A percentile compares a stretch with the other conserved stretches of the same genome.
phyloP scores from a whole-genome alignment of 192 early-diverging fungal genomes.

The Lobosporangium transversale region DNA sequence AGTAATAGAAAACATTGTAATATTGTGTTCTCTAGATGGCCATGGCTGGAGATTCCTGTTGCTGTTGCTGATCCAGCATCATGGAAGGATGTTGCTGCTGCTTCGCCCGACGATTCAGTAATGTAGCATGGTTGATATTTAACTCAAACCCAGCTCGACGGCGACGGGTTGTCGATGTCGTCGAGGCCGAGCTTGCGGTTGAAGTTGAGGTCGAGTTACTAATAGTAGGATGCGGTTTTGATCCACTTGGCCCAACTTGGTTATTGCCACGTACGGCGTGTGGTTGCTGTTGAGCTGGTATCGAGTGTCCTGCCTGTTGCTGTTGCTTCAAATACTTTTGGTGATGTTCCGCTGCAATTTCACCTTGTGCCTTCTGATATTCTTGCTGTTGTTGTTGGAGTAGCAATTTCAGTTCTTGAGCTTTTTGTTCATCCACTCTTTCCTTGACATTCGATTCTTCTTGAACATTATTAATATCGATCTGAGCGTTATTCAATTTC shows the following conservation, averaged over 20 bases:
- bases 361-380: slow-evolving; percentile 46
- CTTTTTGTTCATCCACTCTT: background rate
- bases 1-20: background rate
- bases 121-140: slow-evolving; percentile 51
- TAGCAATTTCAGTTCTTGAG: background rate
- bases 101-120: slow-evolving; percentile 51
- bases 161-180: slow-evolving; percentile 12
- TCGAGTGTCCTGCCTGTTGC: slow-evolving; percentile 40
- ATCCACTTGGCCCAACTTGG: slow-evolving; percentile 18
- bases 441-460: slow-evolving; percentile 9
- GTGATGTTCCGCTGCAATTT: slow-evolving; percentile 39
- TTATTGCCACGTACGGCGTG: slow-evolving; percentile 2
- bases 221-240: slow-evolving; percentile 14
- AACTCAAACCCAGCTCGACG: slow-evolving; percentile 45
- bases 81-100: slow-evolving; percentile 1
- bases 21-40: slow-evolving; percentile 2
- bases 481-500: slow-evolving; percentile 11
- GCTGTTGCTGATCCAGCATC: slow-evolving; percentile 2
- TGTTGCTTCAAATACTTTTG: slow-evolving; percentile 46
- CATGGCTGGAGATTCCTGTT: slow-evolving; percentile 1
- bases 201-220: slow-evolving; percentile 19
- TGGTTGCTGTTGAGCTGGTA: slow-evolving; percentile 31
- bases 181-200: slow-evolving; percentile 6
- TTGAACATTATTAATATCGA: slow-evolving; percentile 13
- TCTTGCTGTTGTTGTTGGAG: slow-evolving; percentile 50